These are phyloP conservation scores for Alternaria ventricosa DNA, from an alignment of 2,329 filamentous ascomycete genomes.

Conservation along the genomic window DNA sequence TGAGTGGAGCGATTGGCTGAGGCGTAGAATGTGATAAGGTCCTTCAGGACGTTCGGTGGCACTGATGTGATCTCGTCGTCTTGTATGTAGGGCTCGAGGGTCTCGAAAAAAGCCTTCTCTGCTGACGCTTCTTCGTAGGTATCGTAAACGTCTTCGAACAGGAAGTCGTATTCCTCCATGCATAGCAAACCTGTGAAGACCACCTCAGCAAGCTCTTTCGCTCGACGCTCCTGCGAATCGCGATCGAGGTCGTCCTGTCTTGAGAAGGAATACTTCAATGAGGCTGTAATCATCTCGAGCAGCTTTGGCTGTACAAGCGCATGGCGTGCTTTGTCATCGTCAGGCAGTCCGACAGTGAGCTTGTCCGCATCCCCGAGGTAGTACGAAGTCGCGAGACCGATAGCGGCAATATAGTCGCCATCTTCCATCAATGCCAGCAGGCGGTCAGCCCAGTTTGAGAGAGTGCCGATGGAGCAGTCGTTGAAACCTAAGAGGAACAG, in stretches of 20 bases:
- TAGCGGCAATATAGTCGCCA: slow-evolving; percentile 93
- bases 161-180: slow-evolving; percentile 78
- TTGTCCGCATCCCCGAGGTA: slow-evolving; percentile 92
- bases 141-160: slow-evolving; percentile 90
- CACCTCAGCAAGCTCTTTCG: slow-evolving; percentile 79
- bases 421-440: slow-evolving; percentile 93
- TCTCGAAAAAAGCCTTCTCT: slow-evolving; percentile 82
- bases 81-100: slow-evolving; percentile 85
- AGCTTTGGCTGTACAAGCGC: slow-evolving; percentile 86
- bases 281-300: slow-evolving; percentile 91
- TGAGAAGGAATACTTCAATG: slow-evolving; percentile 85
- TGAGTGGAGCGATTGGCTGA: slow-evolving; percentile 75
- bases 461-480: slow-evolving; percentile 84
- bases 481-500: slow-evolving; percentile 94
- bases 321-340: slow-evolving; percentile 78
- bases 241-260: slow-evolving; percentile 60
- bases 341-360: slow-evolving; percentile 89
- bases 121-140: slow-evolving; percentile 81
- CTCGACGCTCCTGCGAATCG: slow-evolving; percentile 63
- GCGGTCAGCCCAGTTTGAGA: slow-evolving; percentile 97
- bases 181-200: slow-evolving; percentile 84
- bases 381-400: slow-evolving; percentile 88
- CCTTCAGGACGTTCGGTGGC: slow-evolving; percentile 84
- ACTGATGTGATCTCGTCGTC: slow-evolving; percentile 76
- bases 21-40: slow-evolving; percentile 82